Base-by-base conservation (phyloP, 2,329 filamentous ascomycete genomes). In the Amphichorda felina region DNA sequence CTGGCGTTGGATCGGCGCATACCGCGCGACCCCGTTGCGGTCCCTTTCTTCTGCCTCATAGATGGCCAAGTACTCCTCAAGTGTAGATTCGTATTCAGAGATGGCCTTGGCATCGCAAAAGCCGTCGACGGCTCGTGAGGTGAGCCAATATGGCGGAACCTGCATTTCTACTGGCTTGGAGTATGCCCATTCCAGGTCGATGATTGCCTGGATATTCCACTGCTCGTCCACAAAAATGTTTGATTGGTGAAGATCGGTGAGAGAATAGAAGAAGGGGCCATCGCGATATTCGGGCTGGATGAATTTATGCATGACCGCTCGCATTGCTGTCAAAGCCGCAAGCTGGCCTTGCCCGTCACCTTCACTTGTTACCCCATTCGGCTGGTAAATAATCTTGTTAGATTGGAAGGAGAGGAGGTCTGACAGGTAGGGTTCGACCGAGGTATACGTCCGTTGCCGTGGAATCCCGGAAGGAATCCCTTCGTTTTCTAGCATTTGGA, bases 151-250 rank as follows among this genome's bases (percentile, higher is more conserved):
- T 8, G 46, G 48, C 17, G 50, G 43, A 13, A 30, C n/a, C 34
- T 51, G 40, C 46, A 49, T 50, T 38, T 53, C 49, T n/a, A 39
- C 22, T 34, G 48, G 49, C 21, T 47, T 42, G 14, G 49, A 38
- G 40, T 45, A 51, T 27, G 50, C 41, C 52, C 48, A 55, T 38
- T 55, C 51, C 31, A 48, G 46, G 38, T 56, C 50, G 16, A 55
- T 48, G 2, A 53, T 21, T 35, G 41, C 39, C 14, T 43, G 50
- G 29, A 55, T 44, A 36, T 55, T 51, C 48, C 48, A 50, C 30
- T 53, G 29, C 36, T 49, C 37, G 37, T 56, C 50, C 24, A 54
- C 47, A 26, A 55, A 46, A 22, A 56, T 50, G 34, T 55, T 55
- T 30, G 46, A 49, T 25, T 28, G 37, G 42, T 55, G 48, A 24